Evolutionary conservation across 2,329 filamentous ascomycete species (phyloP), one percentile per base, ranked within the genome.

Genomic region (Aspergillus transmontanensis): DNA sequence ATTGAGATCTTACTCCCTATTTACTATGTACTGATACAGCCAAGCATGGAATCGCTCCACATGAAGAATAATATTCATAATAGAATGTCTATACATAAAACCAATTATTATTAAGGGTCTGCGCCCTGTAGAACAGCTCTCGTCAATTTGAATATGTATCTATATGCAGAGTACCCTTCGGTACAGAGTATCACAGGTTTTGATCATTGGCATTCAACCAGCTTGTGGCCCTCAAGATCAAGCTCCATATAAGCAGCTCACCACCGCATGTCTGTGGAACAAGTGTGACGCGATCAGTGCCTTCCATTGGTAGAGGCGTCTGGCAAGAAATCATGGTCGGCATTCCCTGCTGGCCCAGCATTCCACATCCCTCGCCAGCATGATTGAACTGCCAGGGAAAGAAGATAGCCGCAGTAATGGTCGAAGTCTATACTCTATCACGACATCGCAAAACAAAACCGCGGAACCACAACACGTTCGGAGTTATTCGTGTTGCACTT

Each of bases 351-450:
- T 46, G 51, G 26, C 11, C 34, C 34, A 56, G 58, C 66, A 69
- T 69, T 69, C 68, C 64, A 32, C 59, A 67, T 64, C 62, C 68
- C 68, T 69, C 43, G 63, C 57, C 65, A 67, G 58, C 64, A 69
- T 66, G 51, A 58, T 63, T 41, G 16, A 16, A 41, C 39, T 67
- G 39, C 39, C 58, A 50, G 56, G 48, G 61, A 6, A 28, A 16
- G 34, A 39, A 45, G 51, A 51, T 51, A 51, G 21, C 23, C 43
- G 21, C 11, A 46, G 9, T 46, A 4, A 12, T 11, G 43, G 43
- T 23, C n/a, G 5, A 6, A 21, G 10, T 46, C 43, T 46, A 46
- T 23, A 46, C 43, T 46, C 43, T 23, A 21, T 46, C 43, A 46
- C 11, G n/a, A 23, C 43, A 23, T 23, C n/a, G 2, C 19, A 6